These are phyloP conservation scores for Phytopythium litorale DNA, from an alignment of 352 stramenopile species.

Conservation along the genomic window DNA sequence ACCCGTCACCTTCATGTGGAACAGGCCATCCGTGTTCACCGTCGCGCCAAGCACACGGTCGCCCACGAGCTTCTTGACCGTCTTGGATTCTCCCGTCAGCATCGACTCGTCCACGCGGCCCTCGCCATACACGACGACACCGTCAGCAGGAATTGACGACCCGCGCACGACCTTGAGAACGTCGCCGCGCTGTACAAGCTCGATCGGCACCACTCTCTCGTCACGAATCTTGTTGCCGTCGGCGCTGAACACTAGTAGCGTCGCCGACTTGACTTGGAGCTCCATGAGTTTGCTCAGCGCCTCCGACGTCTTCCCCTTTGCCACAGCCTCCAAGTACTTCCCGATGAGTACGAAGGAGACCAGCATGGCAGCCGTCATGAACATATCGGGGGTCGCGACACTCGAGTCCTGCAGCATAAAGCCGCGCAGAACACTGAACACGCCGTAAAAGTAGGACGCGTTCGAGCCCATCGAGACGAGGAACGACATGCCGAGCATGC, in stretches of 20 bases:
- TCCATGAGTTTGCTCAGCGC: slow-evolving; percentile 96
- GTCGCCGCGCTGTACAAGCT: slow-evolving; percentile 90
- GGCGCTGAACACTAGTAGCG: slow-evolving; percentile 82
- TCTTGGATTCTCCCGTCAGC: slow-evolving; percentile 94
- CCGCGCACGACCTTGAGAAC: slow-evolving; percentile 93
- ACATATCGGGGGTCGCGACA: slow-evolving; percentile 86
- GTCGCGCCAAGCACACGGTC: slow-evolving; percentile 90
- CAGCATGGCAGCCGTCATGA: slow-evolving; percentile 98
- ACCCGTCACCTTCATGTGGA: slow-evolving; percentile 92
- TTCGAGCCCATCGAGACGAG: slow-evolving; percentile 96
- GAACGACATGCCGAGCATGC: slow-evolving; percentile 95
- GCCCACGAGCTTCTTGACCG: slow-evolving; percentile 88
- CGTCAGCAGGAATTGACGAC: slow-evolving; percentile 91
- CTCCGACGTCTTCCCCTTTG: slow-evolving; percentile 92
- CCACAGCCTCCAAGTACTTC: slow-evolving; percentile 96
- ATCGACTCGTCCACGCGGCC: slow-evolving; percentile 92
- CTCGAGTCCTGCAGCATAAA: slow-evolving; percentile 60
- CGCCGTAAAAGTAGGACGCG: slow-evolving; percentile 94
- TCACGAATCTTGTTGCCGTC: slow-evolving; percentile 53
- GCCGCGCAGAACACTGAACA: slow-evolving; percentile 85
- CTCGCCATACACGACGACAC: slow-evolving; percentile 90
- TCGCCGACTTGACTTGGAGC: slow-evolving; percentile 94
- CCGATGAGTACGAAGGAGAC: slow-evolving; percentile 98
- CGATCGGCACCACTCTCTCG: slow-evolving; percentile 79
- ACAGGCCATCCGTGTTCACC: slow-evolving; percentile 89